Base-by-base conservation (phyloP, 2,329 filamentous ascomycete species). In the Clonostachys byssicola region DNA sequence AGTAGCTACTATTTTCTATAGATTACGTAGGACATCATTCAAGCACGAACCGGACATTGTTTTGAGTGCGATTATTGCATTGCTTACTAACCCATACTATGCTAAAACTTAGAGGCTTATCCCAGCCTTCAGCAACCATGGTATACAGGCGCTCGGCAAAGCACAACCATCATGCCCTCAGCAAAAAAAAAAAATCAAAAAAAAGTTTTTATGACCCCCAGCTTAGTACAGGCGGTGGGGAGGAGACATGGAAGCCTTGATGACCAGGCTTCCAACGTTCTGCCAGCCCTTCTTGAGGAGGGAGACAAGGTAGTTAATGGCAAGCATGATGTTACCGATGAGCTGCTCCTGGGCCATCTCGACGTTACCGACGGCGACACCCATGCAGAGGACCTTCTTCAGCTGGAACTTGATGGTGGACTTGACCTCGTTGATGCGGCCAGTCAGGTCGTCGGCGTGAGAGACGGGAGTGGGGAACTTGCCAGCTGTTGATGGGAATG, bases 321-420 rank as follows among this genome's bases (percentile, higher is more conserved):
- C 84, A 80, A 99, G 79, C 94, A 99, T 99, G 78, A 97, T 92
- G 88, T 99, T 99, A 71, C 83, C 88, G 62, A 99, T 86, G 61
- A 99, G 80, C 82, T 96, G 89, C 69, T 99, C 94, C 79, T 90
- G 80, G 58, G 83, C 88, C 94, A 99, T 99, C 66, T 86, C 91
- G 65, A 99, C 94, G 78, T 99, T 96, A 71, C 94, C 94, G 68
- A 99, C 89, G 64, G 94, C 94, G 72, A 97, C 92, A 88, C 92
- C 94, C 85, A 99, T 92, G 85, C 94, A 99, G 64, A 99, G 85
- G 73, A 99, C 94, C 89, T 99, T 99, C 90, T 99, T 99, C 69
- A 99, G 84, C 85, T 99, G 92, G 88, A 99, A 99, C 88, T 99
- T 99, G 88, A 99, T 97, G 76, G 94, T 99, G 65, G 90, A 96